phyloP scores from a whole-genome alignment of 257 asterid species.

The Leonotis leonurus region DNA sequence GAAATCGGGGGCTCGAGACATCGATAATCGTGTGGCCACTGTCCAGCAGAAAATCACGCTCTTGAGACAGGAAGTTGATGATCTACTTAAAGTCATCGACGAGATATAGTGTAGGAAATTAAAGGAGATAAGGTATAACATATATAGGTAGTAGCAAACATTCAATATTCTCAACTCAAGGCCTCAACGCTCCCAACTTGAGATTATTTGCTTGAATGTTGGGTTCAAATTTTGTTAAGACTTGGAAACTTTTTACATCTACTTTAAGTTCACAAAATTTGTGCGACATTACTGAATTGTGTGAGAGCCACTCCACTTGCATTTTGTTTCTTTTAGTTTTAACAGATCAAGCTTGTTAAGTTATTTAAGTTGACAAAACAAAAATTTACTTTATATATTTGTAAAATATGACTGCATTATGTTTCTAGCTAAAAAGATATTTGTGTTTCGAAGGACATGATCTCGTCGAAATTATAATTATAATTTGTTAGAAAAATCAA shows the following conservation, averaged over 20 bases:
- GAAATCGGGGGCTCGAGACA: slow-evolving; percentile 67
- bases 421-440: too few relatives aligned
- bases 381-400: too few relatives aligned
- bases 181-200: slow-evolving; percentile 11
- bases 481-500: too few relatives aligned
- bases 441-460: too few relatives aligned
- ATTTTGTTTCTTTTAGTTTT: too few relatives aligned
- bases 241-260: background rate
- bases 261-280: background rate
- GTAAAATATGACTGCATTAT: too few relatives aligned
- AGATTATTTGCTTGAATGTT: slow-evolving; percentile 9
- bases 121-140: slow-evolving; percentile 46
- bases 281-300: background rate
- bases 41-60: slow-evolving; percentile 70
- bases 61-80: slow-evolving; percentile 87
- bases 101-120: slow-evolving; percentile 50
- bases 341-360: too few relatives aligned
- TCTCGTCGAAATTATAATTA: too few relatives aligned
- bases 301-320: too few relatives aligned
- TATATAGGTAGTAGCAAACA: slow-evolving; percentile 4
- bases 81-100: slow-evolving; percentile 72
- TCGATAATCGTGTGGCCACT: slow-evolving; percentile 69
- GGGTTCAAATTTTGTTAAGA: slow-evolving; percentile 25
- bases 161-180: background rate
- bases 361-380: too few relatives aligned